Evolutionary conservation across 768 basidiomycete genomes (phyloP), one percentile per base, ranked within the genome.

Genomic region (Termitomyces sp.): DNA sequence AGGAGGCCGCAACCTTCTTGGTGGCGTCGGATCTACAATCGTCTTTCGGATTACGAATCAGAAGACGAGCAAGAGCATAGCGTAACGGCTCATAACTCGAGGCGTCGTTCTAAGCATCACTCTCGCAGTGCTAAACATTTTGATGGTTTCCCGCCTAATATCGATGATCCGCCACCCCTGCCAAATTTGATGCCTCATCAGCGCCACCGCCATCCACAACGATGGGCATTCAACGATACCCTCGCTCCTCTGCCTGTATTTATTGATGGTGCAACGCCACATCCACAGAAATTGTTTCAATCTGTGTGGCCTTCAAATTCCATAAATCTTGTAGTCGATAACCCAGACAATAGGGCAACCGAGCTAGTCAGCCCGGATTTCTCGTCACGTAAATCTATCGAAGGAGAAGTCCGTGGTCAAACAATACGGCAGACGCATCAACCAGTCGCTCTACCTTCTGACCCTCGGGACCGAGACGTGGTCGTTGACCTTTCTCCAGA

Each of bases 1-100:
- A 44, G 15, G 39, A 60, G 60, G 45, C 61, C 63, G 5, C 73
- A 76, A 56, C 66, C 71, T 2, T 82, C 83, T 0, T 85, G 83
- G 83, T 85, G 84, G 84, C 76, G 76, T 16, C 75, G 66, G 48
- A 64, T 82, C 15, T 84, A 84, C 63, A 65, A 75, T 57, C 77
- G 79, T 18, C 59, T 84, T 31, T 83, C 83, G 12, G 76, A 78
- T 49, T 62, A 70, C 16, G 70, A 68, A 11, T 67, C 62, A 44
- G 73, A 71, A 33, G 62, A 46, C 29, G 54, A 53, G 11, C 42
- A 56, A 62, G 50, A 59, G 60, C 15, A 48, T 13, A 54, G 36
- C 23, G 20, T 45, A 42, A 31, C 62, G 29, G 29, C 29, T 29
- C 29, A 29, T 4, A 29, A 29, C 60, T 4, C 65, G 53, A 56